Base-by-base conservation (phyloP, 768 basidiomycete species). In the Butyriboletus loyo region DNA sequence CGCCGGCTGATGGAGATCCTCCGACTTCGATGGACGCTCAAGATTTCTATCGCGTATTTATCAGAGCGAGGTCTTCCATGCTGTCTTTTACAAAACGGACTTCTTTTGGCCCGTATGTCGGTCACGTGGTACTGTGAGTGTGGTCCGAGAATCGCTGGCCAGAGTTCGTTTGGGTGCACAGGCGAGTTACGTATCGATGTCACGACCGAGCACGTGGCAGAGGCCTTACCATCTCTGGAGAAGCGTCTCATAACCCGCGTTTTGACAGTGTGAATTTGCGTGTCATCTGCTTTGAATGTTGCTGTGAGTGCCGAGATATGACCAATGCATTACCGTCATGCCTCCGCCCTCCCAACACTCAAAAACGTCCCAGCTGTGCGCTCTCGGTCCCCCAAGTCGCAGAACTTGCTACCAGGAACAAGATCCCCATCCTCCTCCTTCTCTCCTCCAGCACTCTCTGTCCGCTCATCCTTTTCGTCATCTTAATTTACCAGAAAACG, bases 241-340 rank as follows among this genome's bases (percentile, higher is more conserved):
- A 10, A 31, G 44, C 30, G 47, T 34, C 14, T 55, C 35, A 49
- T 58, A 62, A 59, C 27, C 21, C 56, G 57, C 50, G 57, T 34
- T 39, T 61, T 64, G 63, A 67, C 65, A 45, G 65, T 66, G 64
- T 59, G 66, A 66, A 68, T 56, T 54, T 53, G 34, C 11, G 2
- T 57, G 63, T 61, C 67, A 68, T 7, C 32, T 40, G 46, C 25
- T 53, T 57, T 35, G 59, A 31, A 36, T 38, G 49, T 65, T 64
- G 52, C 67, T 68, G 58, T 57, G 53, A 34, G 53, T 70, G 56
- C 66, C 67, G 67, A 58, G 51, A 67, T 11, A 55, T 65, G 50
- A 61, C 59, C 54, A 57, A 65, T 36, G 45, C 6, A 31, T 42
- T 64, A 58, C 58, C 65, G 63, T 65, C 53, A 63, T 52, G 53